These are phyloP conservation scores for Russula compacta DNA, from an alignment of 768 basidiomycete species.

Conservation along the genomic window DNA sequence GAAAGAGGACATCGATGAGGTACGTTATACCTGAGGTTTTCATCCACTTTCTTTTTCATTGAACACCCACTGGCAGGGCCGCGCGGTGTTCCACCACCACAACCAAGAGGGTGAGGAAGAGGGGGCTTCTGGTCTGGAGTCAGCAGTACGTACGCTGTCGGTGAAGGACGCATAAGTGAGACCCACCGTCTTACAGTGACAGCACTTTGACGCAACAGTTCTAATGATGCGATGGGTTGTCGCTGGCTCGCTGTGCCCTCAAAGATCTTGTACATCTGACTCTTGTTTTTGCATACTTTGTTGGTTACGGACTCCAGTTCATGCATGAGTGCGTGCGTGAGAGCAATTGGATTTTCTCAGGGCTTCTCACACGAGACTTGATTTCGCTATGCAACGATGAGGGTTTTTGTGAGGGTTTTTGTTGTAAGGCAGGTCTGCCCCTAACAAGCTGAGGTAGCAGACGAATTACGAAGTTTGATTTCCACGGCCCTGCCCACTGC, in stretches of 20 bases:
- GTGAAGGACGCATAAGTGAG: neutral
- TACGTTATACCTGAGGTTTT: constrained; percentile 4
- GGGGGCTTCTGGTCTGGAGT: neutral
- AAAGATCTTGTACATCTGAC: neutral
- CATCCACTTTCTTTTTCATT: neutral
- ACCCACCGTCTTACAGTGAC: neutral
- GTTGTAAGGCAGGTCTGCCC: too few relatives aligned
- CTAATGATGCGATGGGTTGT: neutral
- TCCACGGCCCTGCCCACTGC: too few relatives aligned
- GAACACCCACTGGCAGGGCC: constrained; percentile 3
- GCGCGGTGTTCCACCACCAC: constrained; percentile 15
- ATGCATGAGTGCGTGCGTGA: neutral
- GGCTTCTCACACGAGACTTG: neutral
- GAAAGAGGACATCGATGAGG: constrained; percentile 31
- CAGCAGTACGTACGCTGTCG: neutral
- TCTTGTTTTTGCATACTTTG: neutral
- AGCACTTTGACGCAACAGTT: neutral
- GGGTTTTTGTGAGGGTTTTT: neutral
- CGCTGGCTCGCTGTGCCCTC: neutral
- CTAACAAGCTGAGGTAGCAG: too few relatives aligned
- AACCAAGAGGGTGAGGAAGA: neutral
- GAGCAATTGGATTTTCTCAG: neutral
- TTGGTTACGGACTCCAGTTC: neutral
- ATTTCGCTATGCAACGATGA: neutral
- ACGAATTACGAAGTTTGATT: too few relatives aligned